Conservation (phyloP, 306 rosid species). For the Pueraria montana region DNA sequence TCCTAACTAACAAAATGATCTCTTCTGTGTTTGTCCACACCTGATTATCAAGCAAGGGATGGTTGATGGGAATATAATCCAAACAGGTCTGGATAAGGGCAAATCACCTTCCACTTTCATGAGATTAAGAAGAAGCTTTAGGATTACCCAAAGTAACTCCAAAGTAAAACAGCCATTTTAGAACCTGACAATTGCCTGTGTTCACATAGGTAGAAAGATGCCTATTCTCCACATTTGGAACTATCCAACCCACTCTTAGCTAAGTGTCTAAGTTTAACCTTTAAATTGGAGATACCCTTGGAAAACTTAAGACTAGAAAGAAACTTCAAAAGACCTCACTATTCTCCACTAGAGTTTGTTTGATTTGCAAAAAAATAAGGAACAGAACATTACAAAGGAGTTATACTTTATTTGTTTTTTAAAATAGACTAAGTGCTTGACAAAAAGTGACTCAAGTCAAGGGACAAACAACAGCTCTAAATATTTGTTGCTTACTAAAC, state of each 20-base stretch:
- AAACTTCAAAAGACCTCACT: not conserved
- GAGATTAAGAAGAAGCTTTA: not conserved
- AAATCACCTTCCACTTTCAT: not conserved
- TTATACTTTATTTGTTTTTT: not conserved
- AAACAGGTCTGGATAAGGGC: not conserved
- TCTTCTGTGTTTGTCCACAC: not conserved
- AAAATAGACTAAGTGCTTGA: not conserved
- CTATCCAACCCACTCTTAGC: not conserved
- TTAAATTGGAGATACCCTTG: not conserved
- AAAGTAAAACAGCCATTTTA: not conserved
- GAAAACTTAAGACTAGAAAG: not conserved
- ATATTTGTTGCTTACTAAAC: not conserved
- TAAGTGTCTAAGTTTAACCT: not conserved
- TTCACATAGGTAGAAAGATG: not conserved
- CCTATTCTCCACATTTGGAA: not conserved
- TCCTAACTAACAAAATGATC: not conserved
- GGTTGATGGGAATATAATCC: not conserved
- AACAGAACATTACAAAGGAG: not conserved
- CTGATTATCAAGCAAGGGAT: not conserved
- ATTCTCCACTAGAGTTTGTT: not conserved
- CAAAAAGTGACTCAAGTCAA: not conserved
- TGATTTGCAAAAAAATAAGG: not conserved
- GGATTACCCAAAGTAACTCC: not conserved
- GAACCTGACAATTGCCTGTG: slow-evolving; percentile 5
- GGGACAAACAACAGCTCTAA: not conserved